phyloP scores from a whole-genome alignment of 805 yeast genomes.

The Yamadazyma paraphyllophila region DNA sequence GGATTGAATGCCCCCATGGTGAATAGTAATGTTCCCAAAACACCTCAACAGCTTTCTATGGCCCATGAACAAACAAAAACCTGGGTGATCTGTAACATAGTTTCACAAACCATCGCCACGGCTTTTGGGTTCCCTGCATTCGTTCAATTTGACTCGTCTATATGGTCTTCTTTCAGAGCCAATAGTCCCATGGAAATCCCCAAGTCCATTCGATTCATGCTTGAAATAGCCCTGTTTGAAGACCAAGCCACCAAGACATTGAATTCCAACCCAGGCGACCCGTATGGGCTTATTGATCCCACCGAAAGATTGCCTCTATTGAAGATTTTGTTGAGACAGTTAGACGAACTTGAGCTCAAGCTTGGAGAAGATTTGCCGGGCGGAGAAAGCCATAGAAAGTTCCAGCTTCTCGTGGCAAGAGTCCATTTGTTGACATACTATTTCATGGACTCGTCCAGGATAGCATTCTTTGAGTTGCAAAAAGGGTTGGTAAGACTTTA shows the following conservation, averaged over 20 bases:
- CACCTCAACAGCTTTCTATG: slow-evolving; percentile 44
- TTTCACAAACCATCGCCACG: slow-evolving; percentile 85
- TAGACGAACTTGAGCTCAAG: slow-evolving; percentile 72
- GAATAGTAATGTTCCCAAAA: slow-evolving; percentile 25
- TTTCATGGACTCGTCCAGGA: slow-evolving; percentile 61
- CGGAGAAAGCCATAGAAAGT: slow-evolving; percentile 63
- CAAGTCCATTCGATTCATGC: slow-evolving; percentile 64
- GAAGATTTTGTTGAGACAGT: slow-evolving; percentile 64
- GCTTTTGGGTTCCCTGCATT: slow-evolving; percentile 95
- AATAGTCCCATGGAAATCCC: slow-evolving; percentile 51
- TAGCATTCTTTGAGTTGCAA: slow-evolving; percentile 58
- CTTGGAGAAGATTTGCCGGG: slow-evolving; percentile 35
- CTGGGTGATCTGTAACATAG: slow-evolving; percentile 92
- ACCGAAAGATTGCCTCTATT: slow-evolving; percentile 74
- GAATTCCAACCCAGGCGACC: slow-evolving; percentile 66
- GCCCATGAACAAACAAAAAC: slow-evolving; percentile 80
- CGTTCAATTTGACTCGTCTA: slow-evolving; percentile 76
- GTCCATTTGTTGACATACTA: slow-evolving; percentile 82
- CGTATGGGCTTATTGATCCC: slow-evolving; percentile 61
- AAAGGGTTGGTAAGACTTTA: slow-evolving; percentile 75
- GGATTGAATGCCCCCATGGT: slow-evolving; percentile 71
- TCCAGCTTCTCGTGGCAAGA: slow-evolving; percentile 69
- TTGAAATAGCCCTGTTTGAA: slow-evolving; percentile 81
- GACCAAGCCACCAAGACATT: slow-evolving; percentile 79
- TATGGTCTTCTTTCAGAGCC: slow-evolving; percentile 52